Conservation (phyloP, 768 basidiomycete genomes). For the Scleroderma bovista region DNA sequence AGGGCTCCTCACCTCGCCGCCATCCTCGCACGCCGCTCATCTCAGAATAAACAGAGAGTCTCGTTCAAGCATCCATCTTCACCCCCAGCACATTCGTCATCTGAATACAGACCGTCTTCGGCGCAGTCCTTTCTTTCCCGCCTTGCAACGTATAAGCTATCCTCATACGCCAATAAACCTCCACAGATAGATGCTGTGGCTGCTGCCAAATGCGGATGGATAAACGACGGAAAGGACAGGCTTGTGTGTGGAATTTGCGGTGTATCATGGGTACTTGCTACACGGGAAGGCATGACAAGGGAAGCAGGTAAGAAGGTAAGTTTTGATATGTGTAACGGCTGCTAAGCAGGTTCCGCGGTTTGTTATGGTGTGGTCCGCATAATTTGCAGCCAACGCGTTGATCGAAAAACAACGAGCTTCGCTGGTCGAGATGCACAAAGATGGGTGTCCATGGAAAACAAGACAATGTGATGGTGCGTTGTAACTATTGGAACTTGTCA, state of each 20-base stretch:
- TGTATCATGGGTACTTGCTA: constrained; percentile 68
- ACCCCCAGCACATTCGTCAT: constrained; percentile 23
- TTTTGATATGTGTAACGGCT: constrained; percentile 5
- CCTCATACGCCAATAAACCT: constrained; percentile 79
- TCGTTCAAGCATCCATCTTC: constrained; percentile 39
- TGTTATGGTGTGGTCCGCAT: neutral
- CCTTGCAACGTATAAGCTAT: constrained; percentile 70
- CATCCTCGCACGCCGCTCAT: constrained; percentile 53
- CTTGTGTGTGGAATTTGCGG: constrained; percentile 68
- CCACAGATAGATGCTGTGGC: constrained; percentile 69
- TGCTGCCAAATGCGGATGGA: constrained; percentile 79
- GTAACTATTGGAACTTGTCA: neutral
- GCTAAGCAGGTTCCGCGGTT: constrained; percentile 10
- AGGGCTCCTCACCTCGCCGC: constrained; percentile 66
- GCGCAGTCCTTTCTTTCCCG: constrained; percentile 66
- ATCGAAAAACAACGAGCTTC: constrained; percentile 67
- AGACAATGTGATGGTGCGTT: constrained; percentile 76
- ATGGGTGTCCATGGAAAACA: constrained; percentile 79
- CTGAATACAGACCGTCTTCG: constrained; percentile 78
- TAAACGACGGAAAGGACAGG: constrained; percentile 77
- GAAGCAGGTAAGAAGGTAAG: constrained; percentile 65
- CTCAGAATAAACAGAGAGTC: constrained; percentile 40
- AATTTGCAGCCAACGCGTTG: constrained; percentile 51
- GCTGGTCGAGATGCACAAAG: constrained; percentile 68
- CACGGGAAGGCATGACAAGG: constrained; percentile 63